A percentile compares a stretch with the other conserved stretches of the same genome.
phyloP scores from a whole-genome alignment of 441 rosid species.

The Isatis lusitanica region DNA sequence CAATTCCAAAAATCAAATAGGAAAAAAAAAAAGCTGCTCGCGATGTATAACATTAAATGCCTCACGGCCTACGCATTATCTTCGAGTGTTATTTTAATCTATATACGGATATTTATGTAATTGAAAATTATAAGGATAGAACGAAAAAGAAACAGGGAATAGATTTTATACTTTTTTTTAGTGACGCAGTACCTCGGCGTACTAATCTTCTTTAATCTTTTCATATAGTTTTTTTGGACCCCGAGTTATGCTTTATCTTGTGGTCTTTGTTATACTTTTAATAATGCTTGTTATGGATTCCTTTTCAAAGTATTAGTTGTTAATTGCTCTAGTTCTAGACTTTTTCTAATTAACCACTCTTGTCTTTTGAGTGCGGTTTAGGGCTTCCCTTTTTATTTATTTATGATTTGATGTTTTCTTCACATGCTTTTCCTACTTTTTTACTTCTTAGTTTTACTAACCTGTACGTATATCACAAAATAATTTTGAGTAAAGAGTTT shows the following conservation, averaged over 20 bases:
- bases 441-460: background rate
- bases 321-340: conserved; percentile 36
- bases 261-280: conserved; percentile 54
- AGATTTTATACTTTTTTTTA: background rate
- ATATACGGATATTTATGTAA: background rate
- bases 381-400: background rate
- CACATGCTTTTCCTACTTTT: background rate
- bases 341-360: conserved; percentile 25
- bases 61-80: conserved; percentile 19
- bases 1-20: background rate
- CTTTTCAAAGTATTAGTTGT: conserved; percentile 52
- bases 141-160: background rate
- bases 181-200: conserved; percentile 21
- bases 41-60: background rate
- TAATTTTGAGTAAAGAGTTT: background rate
- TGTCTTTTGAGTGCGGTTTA: conserved; percentile 34
- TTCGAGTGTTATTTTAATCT: background rate
- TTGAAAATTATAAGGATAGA: background rate
- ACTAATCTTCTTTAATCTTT: conserved; percentile 11
- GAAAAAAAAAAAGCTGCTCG: background rate
- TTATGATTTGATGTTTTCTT: background rate
- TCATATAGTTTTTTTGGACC: conserved; percentile 19
- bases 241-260: conserved; percentile 49
- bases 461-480: background rate
- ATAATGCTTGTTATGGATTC: conserved; percentile 63